Evolutionary conservation across 257 asterid genomes (phyloP).

Genomic region (Nicotiana sylvestris): DNA sequence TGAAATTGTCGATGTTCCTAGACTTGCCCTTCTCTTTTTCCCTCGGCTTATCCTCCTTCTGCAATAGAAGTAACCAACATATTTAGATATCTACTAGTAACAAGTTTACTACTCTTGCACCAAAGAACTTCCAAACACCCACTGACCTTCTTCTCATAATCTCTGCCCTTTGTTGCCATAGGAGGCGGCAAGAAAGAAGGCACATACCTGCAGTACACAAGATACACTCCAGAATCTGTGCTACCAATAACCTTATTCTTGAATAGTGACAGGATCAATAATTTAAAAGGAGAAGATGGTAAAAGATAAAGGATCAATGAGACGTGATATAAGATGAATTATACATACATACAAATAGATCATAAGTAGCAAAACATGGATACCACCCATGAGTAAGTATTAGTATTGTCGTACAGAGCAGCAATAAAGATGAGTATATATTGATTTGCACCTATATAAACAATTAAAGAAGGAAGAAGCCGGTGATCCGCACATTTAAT

Average conservation of each 20-base stretch:
- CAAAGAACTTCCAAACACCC: conserved; percentile 8
- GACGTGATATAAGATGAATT: not conserved
- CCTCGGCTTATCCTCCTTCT: conserved; percentile 84
- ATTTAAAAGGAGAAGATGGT: not conserved
- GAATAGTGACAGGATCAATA: not conserved
- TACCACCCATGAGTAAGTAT: not conserved
- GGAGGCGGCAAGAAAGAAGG: conserved; percentile 96
- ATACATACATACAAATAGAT: not conserved
- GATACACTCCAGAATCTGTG: conserved; percentile 48
- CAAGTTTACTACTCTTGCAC: not conserved
- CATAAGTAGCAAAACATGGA: not conserved
- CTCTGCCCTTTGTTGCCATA: conserved; percentile 79
- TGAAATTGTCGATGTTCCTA: conserved; percentile 83
- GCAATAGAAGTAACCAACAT: conserved; percentile 24
- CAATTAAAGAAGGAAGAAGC: not conserved
- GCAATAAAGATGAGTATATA: not conserved
- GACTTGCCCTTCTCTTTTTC: conserved; percentile 82
- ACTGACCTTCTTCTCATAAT: conserved; percentile 75
- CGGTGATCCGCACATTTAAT: not conserved
- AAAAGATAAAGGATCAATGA: not conserved
- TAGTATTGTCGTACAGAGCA: not conserved
- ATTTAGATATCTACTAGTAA: conserved; percentile 15
- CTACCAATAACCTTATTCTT: conserved; percentile 27
- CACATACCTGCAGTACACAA: conserved; percentile 81
- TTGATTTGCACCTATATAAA: not conserved